A percentile compares a stretch with the other conserved stretches of the same genome.
Conservation (phyloP, 2,329 filamentous ascomycete genomes). For the Volutella citrinella region DNA sequence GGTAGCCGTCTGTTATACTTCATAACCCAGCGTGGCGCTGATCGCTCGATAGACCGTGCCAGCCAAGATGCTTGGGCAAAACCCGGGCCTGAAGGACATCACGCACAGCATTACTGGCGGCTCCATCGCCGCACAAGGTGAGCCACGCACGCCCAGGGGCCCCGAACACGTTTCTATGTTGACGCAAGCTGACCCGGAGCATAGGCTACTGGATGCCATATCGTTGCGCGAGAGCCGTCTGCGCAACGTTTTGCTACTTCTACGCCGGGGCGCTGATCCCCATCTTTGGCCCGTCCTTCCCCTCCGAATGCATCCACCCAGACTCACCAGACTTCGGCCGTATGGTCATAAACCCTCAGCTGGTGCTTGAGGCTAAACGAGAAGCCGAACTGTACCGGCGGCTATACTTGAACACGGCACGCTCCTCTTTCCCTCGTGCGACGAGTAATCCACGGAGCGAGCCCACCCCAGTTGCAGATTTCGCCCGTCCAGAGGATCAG, state of each 20-base stretch:
- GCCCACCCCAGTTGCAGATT: no score
- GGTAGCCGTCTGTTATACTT: no score
- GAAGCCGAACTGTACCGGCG: conserved; percentile 38
- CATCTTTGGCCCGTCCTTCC: conserved; percentile 83
- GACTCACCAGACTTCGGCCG: conserved; percentile 61
- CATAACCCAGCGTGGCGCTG: no score
- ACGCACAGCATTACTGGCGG: conserved; percentile 94
- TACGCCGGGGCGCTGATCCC: conserved; percentile 87
- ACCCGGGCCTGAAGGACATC: conserved; percentile 82
- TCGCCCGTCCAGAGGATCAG: conserved; percentile 18
- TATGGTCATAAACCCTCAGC: conserved; percentile 61
- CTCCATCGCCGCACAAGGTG: conserved; percentile 85
- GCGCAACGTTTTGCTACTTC: conserved; percentile 81
- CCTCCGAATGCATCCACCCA: conserved; percentile 64
- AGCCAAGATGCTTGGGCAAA: conserved; percentile 75
- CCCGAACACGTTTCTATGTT: neutral
- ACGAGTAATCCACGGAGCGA: conserved; percentile 20
- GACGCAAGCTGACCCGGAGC: conserved; percentile 8
- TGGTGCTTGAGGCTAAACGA: conserved; percentile 50
- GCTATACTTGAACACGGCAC: conserved; percentile 11
- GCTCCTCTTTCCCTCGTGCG: conserved; percentile 9
- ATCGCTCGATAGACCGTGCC: conserved; percentile 69
- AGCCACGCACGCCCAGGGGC: conserved; percentile 25
- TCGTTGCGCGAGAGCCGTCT: conserved; percentile 78
- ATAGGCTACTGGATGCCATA: conserved; percentile 97